These are phyloP conservation scores for Fennellomyces sp. DNA, from an alignment of 371 early-diverging fungal genomes.

Conservation along the genomic window DNA sequence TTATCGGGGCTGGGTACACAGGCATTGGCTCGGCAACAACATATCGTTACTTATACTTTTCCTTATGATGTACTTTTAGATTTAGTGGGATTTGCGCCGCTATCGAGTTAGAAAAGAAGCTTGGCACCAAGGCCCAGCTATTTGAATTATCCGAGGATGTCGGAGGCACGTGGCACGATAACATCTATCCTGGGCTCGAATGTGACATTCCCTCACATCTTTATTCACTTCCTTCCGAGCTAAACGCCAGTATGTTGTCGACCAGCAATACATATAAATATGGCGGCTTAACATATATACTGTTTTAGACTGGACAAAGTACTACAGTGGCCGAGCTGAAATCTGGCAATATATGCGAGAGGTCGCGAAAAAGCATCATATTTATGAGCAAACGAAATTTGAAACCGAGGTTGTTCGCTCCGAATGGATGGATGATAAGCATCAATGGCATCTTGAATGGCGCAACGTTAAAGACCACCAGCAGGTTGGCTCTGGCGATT, in stretches of 20 bases:
- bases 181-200: conserved; percentile 60
- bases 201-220: conserved; percentile 64
- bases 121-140: conserved; percentile 49
- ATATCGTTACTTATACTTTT: no score
- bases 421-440: conserved; percentile 46
- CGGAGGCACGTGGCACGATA: conserved; percentile 68
- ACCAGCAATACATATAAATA: conserved; percentile 2
- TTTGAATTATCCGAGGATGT: conserved; percentile 58
- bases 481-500: conserved; percentile 15
- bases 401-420: conserved; percentile 43
- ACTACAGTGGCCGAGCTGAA: conserved; percentile 46
- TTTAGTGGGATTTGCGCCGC: conserved; percentile 67
- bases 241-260: conserved; percentile 36
- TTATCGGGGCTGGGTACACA: no score
- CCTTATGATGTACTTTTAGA: no score
- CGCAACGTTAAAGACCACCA: conserved; percentile 8
- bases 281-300: neutral
- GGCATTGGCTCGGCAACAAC: no score
- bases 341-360: conserved; percentile 53
- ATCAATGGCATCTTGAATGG: conserved; percentile 52
- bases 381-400: conserved; percentile 50
- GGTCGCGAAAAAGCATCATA: conserved; percentile 48
- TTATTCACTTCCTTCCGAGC: conserved; percentile 53
- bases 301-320: conserved; percentile 50
- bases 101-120: conserved; percentile 50